Conservation (phyloP, 2,329 filamentous ascomycete species). For the Tolypocladium guangdongense region DNA sequence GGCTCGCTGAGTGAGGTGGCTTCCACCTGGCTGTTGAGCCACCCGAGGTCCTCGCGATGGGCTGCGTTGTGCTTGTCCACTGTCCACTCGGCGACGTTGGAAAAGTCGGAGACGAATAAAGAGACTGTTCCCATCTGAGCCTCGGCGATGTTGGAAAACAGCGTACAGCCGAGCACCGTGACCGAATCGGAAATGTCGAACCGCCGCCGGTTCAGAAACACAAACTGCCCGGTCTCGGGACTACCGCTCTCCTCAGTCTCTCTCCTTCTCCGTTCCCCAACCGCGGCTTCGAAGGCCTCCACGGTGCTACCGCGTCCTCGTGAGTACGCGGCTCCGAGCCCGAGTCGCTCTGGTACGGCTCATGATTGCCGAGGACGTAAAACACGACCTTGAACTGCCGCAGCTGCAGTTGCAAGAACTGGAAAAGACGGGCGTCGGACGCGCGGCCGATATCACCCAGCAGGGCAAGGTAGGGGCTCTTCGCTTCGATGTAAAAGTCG, state of each 20-base stretch:
- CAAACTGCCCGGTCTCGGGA: slow-evolving; percentile 15
- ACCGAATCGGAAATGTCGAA: slow-evolving; percentile 23
- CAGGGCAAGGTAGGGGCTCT: slow-evolving; percentile 32
- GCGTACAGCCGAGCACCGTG: slow-evolving; percentile 31
- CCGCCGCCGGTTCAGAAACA: slow-evolving; percentile 27
- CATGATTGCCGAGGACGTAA: not conserved
- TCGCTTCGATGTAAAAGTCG: slow-evolving; percentile 26
- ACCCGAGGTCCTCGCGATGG: not conserved
- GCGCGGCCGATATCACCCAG: slow-evolving; percentile 36
- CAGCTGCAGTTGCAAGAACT: not conserved
- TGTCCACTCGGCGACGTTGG: not conserved
- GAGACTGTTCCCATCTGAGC: slow-evolving; percentile 18
- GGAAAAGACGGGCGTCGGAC: not conserved
- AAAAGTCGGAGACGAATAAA: slow-evolving; percentile 29
- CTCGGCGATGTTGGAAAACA: slow-evolving; percentile 26
- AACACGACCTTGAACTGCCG: not conserved
- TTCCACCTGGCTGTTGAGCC: slow-evolving; percentile 1
- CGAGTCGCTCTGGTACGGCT: not conserved
- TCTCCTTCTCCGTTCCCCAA: not conserved
- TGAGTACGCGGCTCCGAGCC: not conserved
- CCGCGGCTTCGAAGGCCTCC: not conserved
- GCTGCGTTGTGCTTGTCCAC: not conserved
- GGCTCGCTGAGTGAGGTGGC: not conserved
- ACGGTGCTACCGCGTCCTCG: not conserved
- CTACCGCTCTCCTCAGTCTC: slow-evolving; percentile 8